A percentile compares a stretch with the other conserved stretches of the same genome.
These are phyloP conservation scores for Ophiostoma himal-ulmi DNA, from an alignment of 2,329 filamentous ascomycete genomes.

Conservation along the genomic window DNA sequence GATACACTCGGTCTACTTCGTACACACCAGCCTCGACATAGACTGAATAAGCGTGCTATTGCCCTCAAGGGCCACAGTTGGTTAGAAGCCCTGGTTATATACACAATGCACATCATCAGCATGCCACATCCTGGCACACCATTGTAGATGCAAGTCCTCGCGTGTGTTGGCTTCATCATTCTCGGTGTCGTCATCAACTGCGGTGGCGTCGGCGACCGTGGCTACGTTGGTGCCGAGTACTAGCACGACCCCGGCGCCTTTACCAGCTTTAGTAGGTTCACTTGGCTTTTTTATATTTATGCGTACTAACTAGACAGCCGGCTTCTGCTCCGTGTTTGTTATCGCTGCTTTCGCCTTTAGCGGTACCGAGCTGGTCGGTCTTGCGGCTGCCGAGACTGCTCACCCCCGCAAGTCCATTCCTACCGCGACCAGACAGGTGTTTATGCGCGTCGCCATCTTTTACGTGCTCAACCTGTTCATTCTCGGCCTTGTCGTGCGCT, in stretches of 20 bases:
- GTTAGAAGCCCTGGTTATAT: background rate
- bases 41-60: background rate
- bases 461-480: conserved; percentile 32
- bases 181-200: conserved; percentile 54
- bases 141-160: conserved; percentile 30
- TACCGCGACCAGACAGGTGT: conserved; percentile 49
- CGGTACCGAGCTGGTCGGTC: conserved; percentile 55
- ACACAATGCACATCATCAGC: background rate
- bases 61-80: background rate
- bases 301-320: background rate
- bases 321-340: conserved; percentile 32
- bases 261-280: conserved; percentile 37
- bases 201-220: conserved; percentile 50
- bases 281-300: too few relatives aligned
- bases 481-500: conserved; percentile 31
- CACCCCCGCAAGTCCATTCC: conserved; percentile 60
- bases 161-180: conserved; percentile 59
- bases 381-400: conserved; percentile 58
- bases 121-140: background rate
- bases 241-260: conserved; percentile 55
- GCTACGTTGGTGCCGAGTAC: conserved; percentile 56
- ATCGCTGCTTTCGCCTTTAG: conserved; percentile 55
- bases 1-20: background rate
- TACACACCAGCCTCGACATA: background rate
- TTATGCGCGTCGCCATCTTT: conserved; percentile 33